Conservation (phyloP, 257 asterid species). For the Penstemon eatonii region DNA sequence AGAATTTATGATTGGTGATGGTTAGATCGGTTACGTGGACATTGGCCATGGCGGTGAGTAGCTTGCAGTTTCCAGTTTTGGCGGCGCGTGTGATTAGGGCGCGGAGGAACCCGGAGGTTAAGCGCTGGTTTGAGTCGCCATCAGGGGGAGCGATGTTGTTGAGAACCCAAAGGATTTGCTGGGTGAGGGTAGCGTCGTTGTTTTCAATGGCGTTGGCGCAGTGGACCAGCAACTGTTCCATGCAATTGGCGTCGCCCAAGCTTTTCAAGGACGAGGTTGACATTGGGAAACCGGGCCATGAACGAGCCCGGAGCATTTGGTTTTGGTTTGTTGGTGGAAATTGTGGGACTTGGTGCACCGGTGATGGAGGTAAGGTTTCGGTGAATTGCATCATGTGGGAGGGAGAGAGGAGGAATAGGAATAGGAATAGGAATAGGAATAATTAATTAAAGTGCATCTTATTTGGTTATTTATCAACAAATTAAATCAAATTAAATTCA, state of each 20-base stretch:
- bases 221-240: slow-evolving; percentile 88
- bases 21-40: slow-evolving; percentile 38
- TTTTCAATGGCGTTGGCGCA: slow-evolving; percentile 86
- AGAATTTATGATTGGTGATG: slow-evolving; percentile 56
- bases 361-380: slow-evolving; percentile 44
- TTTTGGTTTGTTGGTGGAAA: slow-evolving; percentile 34
- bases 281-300: slow-evolving; percentile 71
- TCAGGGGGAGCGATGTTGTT: slow-evolving; percentile 95
- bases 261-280: slow-evolving; percentile 37
- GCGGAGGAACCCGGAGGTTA: slow-evolving; percentile 83
- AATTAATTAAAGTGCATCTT: background rate
- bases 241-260: slow-evolving; percentile 78
- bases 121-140: slow-evolving; percentile 93
- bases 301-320: slow-evolving; percentile 35
- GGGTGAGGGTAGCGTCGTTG: slow-evolving; percentile 88
- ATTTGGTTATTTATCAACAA: too few relatives aligned
- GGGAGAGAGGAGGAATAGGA: background rate
- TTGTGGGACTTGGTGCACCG: slow-evolving; percentile 27
- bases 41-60: slow-evolving; percentile 55
- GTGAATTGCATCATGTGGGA: slow-evolving; percentile 66
- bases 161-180: slow-evolving; percentile 93
- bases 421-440: too few relatives aligned
- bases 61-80: slow-evolving; percentile 56
- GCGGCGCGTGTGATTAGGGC: slow-evolving; percentile 90
- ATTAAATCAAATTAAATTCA: too few relatives aligned